phyloP scores from a whole-genome alignment of 1,284 basidiomycete genomes.

The Apiotrichum porosum region DNA sequence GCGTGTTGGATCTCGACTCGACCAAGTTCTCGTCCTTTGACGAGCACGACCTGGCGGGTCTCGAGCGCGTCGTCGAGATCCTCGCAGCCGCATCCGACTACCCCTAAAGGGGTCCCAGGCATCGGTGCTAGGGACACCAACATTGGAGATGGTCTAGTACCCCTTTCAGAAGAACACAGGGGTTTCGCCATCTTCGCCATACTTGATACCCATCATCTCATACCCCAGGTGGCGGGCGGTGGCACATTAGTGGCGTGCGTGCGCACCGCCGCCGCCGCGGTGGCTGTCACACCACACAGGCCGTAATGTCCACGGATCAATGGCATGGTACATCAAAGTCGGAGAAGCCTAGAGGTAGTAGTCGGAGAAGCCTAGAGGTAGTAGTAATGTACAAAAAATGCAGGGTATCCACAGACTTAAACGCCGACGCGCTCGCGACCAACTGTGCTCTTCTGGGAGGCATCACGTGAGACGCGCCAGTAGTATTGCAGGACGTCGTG shows the following conservation, averaged over 20 bases:
- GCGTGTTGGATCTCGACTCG: constrained; percentile 81
- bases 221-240: too few relatives aligned
- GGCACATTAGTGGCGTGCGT: too few relatives aligned
- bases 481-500: constrained; percentile 87
- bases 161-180: neutral
- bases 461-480: constrained; percentile 57
- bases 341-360: too few relatives aligned
- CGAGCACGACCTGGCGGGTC: constrained; percentile 64
- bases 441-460: constrained; percentile 49
- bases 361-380: too few relatives aligned
- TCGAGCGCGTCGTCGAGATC: constrained; percentile 64
- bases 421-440: constrained; percentile 39
- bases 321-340: too few relatives aligned
- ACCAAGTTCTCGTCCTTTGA: constrained; percentile 66
- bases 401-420: constrained; percentile 5
- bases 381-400: neutral
- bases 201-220: neutral
- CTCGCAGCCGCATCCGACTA: constrained; percentile 49
- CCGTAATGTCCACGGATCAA: too few relatives aligned
- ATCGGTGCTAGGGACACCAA: too few relatives aligned
- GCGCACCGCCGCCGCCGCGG: too few relatives aligned
- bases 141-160: too few relatives aligned
- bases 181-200: neutral
- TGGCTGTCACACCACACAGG: too few relatives aligned
- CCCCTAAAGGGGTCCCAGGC: constrained; percentile 12